Percentiles rank a stretch among this genome's conserved stretches.
phyloP scores from a whole-genome alignment of 768 basidiomycete genomes.

The Megacollybia marginata region DNA sequence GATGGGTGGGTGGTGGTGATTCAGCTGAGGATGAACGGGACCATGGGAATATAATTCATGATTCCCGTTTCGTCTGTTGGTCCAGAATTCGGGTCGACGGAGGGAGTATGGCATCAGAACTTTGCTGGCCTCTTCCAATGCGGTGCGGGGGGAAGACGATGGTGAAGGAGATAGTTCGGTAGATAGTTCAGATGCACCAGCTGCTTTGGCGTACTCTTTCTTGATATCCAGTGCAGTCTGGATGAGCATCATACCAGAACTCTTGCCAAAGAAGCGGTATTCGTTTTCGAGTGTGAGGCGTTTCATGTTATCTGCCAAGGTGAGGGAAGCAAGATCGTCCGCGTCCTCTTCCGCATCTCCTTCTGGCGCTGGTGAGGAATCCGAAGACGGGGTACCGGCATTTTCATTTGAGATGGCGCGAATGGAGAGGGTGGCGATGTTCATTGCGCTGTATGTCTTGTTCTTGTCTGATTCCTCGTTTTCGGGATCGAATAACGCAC shows the following conservation, averaged over 20 bases:
- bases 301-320: slow-evolving; percentile 29
- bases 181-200: background rate
- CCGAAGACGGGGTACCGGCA: background rate
- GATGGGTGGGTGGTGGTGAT: too few relatives aligned
- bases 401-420: background rate
- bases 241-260: slow-evolving; percentile 47
- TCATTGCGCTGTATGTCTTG: background rate
- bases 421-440: background rate
- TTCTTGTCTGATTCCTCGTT: too few relatives aligned
- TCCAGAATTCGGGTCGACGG: slow-evolving; percentile 10
- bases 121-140: background rate
- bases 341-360: slow-evolving; percentile 8
- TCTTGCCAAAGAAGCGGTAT: slow-evolving; percentile 47
- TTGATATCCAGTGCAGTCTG: slow-evolving; percentile 31
- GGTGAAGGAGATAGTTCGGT: background rate
- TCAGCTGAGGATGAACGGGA: too few relatives aligned
- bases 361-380: background rate
- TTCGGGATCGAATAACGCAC: too few relatives aligned
- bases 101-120: background rate
- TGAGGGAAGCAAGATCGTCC: slow-evolving; percentile 26
- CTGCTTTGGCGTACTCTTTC: slow-evolving; percentile 25
- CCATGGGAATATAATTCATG: too few relatives aligned
- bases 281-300: slow-evolving; percentile 25
- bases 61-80: background rate
- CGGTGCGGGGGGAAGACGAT: too few relatives aligned